Conservation (phyloP, 495 filamentous ascomycete species). For the Durotheca rogersii region DNA sequence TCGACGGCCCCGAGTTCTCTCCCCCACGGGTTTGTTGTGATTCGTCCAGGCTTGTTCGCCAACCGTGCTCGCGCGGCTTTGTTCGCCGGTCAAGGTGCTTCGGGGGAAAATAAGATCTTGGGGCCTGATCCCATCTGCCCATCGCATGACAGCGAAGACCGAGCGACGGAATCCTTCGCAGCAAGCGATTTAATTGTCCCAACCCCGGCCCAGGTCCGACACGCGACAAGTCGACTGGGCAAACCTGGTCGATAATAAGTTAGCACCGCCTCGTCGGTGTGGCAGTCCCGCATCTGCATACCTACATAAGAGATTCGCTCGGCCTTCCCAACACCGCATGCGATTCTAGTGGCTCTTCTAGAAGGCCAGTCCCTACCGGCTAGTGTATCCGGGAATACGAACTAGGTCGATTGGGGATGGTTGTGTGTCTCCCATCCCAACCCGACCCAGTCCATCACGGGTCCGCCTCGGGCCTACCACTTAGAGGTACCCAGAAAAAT, state of each 20-base stretch:
- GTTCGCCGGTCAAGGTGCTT: not conserved
- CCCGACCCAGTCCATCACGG: not conserved
- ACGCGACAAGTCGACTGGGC: constrained; percentile 30
- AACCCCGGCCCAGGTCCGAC: constrained; percentile 29
- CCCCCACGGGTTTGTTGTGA: constrained; percentile 2
- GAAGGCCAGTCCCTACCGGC: constrained; percentile 29
- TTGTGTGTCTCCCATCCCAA: not conserved
- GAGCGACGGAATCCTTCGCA: constrained; percentile 8
- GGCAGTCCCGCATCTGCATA: constrained; percentile 30
- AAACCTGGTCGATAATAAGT: constrained; percentile 34
- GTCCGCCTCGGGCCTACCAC: constrained; percentile 2
- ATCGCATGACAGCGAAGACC: constrained; percentile 9
- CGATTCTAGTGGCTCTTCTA: constrained; percentile 34
- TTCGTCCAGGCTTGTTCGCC: not conserved
- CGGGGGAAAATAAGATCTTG: not conserved
- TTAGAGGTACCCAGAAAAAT: too few species aligned
- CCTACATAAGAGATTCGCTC: constrained; percentile 14
- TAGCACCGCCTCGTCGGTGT: constrained; percentile 32
- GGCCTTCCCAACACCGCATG: constrained; percentile 22
- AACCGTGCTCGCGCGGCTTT: too few species aligned
- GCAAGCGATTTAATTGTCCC: constrained; percentile 18
- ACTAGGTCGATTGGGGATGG: constrained; percentile 25
- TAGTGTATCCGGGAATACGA: constrained; percentile 24
- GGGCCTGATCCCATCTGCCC: not conserved
- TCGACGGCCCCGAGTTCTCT: constrained; percentile 1